A percentile compares a stretch with the other conserved stretches of the same genome.
Conservation (phyloP, 2,329 filamentous ascomycete genomes). For the Penicillium sp. region DNA sequence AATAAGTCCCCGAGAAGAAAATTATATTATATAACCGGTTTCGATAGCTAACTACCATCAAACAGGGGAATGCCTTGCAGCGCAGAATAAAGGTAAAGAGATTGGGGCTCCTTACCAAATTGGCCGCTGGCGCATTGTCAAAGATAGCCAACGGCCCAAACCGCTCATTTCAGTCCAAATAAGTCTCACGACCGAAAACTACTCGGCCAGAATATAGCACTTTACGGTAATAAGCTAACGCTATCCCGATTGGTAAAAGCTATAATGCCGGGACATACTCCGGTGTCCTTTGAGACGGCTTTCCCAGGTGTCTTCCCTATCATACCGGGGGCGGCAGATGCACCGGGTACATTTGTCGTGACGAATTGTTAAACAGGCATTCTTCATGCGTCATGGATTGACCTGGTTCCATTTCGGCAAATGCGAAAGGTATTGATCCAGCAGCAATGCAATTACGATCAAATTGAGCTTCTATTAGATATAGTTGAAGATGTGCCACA, state of each 20-base stretch:
- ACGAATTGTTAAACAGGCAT: background rate
- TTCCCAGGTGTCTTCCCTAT: background rate
- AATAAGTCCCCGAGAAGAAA: no score
- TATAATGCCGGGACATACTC: background rate
- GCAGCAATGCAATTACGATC: background rate
- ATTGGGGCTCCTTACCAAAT: background rate
- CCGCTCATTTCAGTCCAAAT: background rate
- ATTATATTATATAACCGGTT: background rate
- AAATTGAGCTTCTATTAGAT: background rate
- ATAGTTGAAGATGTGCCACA: background rate
- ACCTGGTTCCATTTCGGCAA: background rate
- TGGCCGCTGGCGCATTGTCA: background rate
- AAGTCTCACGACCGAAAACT: no score
- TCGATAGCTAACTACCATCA: background rate
- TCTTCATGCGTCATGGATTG: background rate
- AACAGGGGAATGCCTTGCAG: background rate
- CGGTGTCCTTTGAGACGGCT: background rate
- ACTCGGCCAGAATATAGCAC: no score
- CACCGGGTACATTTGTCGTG: background rate
- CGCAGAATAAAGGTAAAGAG: background rate
- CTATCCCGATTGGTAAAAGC: background rate
- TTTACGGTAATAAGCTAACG: background rate
- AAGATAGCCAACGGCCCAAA: background rate
- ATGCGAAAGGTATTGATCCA: background rate
- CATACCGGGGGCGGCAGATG: background rate